Percentiles rank a stretch among this genome's conserved stretches.
Evolutionary conservation across 768 basidiomycete species (phyloP).

Genomic region (Dioszegia crocea): DNA sequence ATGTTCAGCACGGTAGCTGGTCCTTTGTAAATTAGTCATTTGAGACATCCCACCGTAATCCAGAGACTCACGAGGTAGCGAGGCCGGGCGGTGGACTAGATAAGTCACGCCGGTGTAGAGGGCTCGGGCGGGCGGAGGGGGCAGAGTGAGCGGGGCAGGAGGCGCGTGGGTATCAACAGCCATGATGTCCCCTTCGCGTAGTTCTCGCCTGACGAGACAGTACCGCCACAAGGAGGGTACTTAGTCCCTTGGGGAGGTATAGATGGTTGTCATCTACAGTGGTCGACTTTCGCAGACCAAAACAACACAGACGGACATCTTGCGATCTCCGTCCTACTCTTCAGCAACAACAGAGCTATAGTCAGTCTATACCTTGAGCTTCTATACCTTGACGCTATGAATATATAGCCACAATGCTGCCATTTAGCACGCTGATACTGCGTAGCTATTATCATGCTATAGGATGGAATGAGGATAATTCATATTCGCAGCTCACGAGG

Average conservation of each 20-base stretch:
- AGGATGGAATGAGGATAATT: constrained; percentile 94
- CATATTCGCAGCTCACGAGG: constrained; percentile 82
- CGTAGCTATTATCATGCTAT: constrained; percentile 86
- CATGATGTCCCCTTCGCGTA: background rate
- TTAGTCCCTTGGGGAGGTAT: no score
- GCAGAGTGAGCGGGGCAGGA: background rate
- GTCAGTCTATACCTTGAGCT: background rate
- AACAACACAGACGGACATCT: constrained; percentile 2
- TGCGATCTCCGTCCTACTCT: background rate
- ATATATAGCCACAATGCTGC: constrained; percentile 32
- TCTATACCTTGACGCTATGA: constrained; percentile 1
- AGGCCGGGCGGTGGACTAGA: constrained; percentile 16
- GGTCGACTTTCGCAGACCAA: background rate
- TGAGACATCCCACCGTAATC: background rate
- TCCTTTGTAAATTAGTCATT: background rate
- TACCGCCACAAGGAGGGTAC: no score
- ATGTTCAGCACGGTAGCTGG: background rate
- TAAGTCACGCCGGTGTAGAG: constrained; percentile 9
- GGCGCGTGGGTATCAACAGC: background rate
- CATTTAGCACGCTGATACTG: constrained; percentile 55
- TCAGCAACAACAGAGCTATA: background rate
- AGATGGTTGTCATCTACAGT: no score
- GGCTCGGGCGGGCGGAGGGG: background rate
- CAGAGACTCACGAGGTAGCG: constrained; percentile 19
- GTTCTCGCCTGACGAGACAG: no score